These are phyloP conservation scores for Colletotrichum sp. DNA, from an alignment of 2,329 filamentous ascomycete species.

Conservation along the genomic window DNA sequence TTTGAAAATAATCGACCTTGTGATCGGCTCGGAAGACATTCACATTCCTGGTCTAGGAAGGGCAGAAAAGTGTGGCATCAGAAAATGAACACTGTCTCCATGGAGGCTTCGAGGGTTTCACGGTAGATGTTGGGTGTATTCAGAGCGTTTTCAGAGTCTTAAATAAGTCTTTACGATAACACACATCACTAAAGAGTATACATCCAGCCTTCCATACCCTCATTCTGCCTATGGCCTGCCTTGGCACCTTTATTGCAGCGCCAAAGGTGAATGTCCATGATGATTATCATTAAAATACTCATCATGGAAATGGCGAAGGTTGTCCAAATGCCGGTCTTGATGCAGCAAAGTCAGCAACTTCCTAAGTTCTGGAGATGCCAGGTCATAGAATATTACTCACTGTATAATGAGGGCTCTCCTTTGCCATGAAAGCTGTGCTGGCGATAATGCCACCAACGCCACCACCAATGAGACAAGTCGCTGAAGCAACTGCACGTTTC, in stretches of 20 bases:
- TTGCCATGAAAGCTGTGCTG: constrained; percentile 23
- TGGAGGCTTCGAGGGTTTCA: not conserved
- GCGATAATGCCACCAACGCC: constrained; percentile 29
- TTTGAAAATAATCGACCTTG: not conserved
- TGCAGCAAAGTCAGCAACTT: not conserved
- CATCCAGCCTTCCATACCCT: constrained; percentile 10
- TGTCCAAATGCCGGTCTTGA: constrained; percentile 15
- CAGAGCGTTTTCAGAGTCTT: not conserved
- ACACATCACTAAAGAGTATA: constrained; percentile 2
- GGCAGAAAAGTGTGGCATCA: not conserved
- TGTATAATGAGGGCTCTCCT: constrained; percentile 25
- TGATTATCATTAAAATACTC: constrained; percentile 3
- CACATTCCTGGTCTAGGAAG: not conserved
- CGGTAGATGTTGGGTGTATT: not conserved
- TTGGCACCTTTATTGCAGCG: constrained; percentile 13
- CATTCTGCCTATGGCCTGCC: not conserved
- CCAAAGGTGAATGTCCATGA: constrained; percentile 19
- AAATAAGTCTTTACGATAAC: not conserved
- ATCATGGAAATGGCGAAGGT: constrained; percentile 15
- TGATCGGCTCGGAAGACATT: not conserved
- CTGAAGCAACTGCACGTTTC: constrained; percentile 31
- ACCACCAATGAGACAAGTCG: constrained; percentile 31
- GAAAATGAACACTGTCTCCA: not conserved
- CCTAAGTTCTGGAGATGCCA: not conserved
- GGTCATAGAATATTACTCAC: not conserved